Conservation (phyloP, 352 stramenopile genomes). For the Saprolegnia diclina region DNA sequence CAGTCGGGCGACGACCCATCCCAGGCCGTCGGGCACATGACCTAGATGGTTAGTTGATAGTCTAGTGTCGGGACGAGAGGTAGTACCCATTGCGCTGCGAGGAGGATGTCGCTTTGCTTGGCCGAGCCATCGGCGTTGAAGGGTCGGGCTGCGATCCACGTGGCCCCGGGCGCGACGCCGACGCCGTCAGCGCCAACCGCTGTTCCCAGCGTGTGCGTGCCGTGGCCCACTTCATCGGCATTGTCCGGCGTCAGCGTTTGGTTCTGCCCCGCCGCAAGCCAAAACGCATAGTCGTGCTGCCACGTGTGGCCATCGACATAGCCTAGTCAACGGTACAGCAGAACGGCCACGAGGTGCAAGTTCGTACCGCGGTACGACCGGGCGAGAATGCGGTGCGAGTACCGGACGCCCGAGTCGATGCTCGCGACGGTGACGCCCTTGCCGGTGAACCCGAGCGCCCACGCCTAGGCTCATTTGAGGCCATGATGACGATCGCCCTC, state of each 20-base stretch:
- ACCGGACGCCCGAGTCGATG: constrained; percentile 68
- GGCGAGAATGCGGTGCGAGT: constrained; percentile 51
- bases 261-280: constrained; percentile 50
- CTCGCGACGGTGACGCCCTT: constrained; percentile 50
- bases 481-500: constrained; percentile 42
- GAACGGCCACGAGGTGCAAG: neutral
- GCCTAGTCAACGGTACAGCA: neutral
- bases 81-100: constrained; percentile 61
- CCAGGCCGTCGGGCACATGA: constrained; percentile 46
- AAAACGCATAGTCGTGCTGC: constrained; percentile 57
- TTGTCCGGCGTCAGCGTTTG: constrained; percentile 54
- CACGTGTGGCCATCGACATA: constrained; percentile 33
- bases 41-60: constrained; percentile 1
- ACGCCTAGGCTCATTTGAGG: constrained; percentile 50
- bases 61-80: neutral
- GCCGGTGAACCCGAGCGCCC: constrained; percentile 35
- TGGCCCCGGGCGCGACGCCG: constrained; percentile 50
- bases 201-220: constrained; percentile 62
- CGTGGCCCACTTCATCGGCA: constrained; percentile 60
- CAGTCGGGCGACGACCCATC: constrained; percentile 46
- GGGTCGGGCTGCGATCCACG: constrained; percentile 60
- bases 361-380: constrained; percentile 42
- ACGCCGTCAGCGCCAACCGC: constrained; percentile 46
- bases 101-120: constrained; percentile 62
- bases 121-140: constrained; percentile 57